Evolutionary conservation across 2,329 filamentous ascomycete species (phyloP), one percentile per base, ranked within the genome.

Genomic region (Monilinia vaccinii-corymbosi): DNA sequence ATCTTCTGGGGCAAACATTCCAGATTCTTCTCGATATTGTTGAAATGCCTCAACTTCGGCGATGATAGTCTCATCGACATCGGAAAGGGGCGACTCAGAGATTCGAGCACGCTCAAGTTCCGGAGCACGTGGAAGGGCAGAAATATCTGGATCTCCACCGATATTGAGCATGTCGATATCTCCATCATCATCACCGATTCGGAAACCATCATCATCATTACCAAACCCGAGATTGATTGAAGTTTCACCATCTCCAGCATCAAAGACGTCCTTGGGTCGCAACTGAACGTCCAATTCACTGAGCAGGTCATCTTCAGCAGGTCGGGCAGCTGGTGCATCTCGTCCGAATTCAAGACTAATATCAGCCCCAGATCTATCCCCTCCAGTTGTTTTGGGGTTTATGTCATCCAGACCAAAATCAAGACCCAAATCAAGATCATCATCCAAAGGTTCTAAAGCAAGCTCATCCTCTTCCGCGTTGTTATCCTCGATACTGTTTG

Each of bases 331-430:
- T 5, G 89, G 86, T 23, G 89, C 92, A 67, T 96, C 87, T 85
- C 93, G 88, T 70, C 93, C 94, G 67, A 91, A 80, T 85, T 99
- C 94, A 61, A 97, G 86, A 69, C 86, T 94, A 62, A 76, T 76
- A 62, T 83, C 81, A 32, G 56, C 75, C 71, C 64, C 74, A 18
- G 51, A 55, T 55, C 38, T 55, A 55, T 55, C 51, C n/a, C 25
- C 38, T 36, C 31, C 48, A 31, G 23, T 34, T 71, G 61, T 75
- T 57, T 66, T 64, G 49, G 48, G 38, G 16, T 60, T 40, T 13
- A 65, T 59, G 45, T 69, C 65, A 55, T 70, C 68, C 40, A 70
- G 61, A 56, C 84, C 86, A 63, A 94, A 79, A 66, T 87, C 87
- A 66, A 92, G 85, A 68, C 91, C 87, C 59, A 93, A 76, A 65